These are phyloP conservation scores for Achlya hypogyna DNA, from an alignment of 352 stramenopile genomes.

Conservation along the genomic window DNA sequence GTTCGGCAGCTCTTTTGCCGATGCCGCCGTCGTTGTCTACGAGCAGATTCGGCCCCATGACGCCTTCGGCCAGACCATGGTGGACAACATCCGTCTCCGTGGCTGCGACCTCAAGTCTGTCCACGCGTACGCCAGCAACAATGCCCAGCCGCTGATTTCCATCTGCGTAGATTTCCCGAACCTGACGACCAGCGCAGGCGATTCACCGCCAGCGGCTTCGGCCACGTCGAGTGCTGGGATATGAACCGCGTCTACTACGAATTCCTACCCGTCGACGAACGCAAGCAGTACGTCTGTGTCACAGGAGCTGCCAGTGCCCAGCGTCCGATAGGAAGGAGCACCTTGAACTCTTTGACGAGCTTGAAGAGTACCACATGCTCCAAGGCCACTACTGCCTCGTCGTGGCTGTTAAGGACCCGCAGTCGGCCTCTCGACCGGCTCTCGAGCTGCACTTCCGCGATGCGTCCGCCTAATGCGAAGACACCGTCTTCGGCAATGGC, in stretches of 20 bases:
- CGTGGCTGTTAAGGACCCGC: constrained; percentile 44
- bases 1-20: constrained; percentile 51
- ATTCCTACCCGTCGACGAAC: constrained; percentile 58
- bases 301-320: background rate
- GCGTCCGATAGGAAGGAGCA: constrained; percentile 43
- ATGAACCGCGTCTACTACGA: constrained; percentile 92
- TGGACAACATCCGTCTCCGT: constrained; percentile 84
- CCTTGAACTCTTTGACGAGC: constrained; percentile 88
- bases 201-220: constrained; percentile 63
- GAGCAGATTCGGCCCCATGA: constrained; percentile 88
- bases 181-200: constrained; percentile 60
- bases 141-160: background rate
- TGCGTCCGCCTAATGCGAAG: background rate
- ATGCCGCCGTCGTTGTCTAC: constrained; percentile 79
- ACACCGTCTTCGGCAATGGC: background rate
- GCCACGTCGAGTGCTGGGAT: constrained; percentile 68
- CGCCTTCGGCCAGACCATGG: constrained; percentile 86
- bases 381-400: constrained; percentile 88
- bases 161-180: constrained; percentile 51
- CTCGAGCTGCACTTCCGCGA: background rate
- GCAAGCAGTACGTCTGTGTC: constrained; percentile 32
- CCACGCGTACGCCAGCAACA: constrained; percentile 17
- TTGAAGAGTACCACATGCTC: constrained; percentile 89
- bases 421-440: background rate
- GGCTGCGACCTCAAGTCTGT: constrained; percentile 85